These are phyloP conservation scores for Cytospora leucostoma DNA, from an alignment of 2,329 filamentous ascomycete species.

Conservation along the genomic window DNA sequence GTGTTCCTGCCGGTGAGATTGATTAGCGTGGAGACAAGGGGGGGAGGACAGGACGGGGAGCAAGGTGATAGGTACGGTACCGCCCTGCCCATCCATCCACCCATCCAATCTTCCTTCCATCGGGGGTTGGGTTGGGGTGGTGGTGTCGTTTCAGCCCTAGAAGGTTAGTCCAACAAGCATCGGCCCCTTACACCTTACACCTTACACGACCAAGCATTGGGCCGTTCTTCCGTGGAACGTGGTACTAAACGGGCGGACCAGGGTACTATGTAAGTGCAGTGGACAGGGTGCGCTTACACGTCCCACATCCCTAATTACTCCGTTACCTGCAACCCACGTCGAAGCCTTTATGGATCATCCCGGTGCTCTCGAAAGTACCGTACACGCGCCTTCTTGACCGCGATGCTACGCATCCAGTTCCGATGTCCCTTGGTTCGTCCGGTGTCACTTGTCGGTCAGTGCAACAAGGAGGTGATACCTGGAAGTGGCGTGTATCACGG, in stretches of 20 bases:
- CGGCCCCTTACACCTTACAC: constrained; percentile 1
- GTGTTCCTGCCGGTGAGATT: constrained; percentile 9
- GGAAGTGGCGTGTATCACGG: background rate
- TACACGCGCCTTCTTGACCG: background rate
- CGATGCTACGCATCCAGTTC: background rate
- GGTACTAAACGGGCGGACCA: background rate
- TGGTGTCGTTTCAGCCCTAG: constrained; percentile 21
- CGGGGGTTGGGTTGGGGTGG: background rate
- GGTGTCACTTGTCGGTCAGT: background rate
- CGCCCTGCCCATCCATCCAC: background rate
- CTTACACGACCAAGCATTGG: background rate
- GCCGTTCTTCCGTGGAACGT: background rate
- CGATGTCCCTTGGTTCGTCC: background rate
- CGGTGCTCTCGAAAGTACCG: background rate
- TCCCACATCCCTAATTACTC: background rate
- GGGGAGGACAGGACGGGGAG: too few relatives aligned
- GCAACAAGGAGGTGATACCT: background rate
- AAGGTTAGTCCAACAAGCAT: constrained; percentile 5
- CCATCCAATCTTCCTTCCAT: constrained; percentile 3
- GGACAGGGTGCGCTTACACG: background rate
- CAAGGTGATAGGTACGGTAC: too few relatives aligned
- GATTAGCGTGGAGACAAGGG: background rate
- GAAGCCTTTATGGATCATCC: background rate
- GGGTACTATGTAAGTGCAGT: too few relatives aligned
- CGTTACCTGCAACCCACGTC: background rate